Percentiles rank a stretch among this genome's conserved stretches.
phyloP scores from a whole-genome alignment of 2,329 filamentous ascomycete genomes.

The Neophaeococcomyces mojaviensis region DNA sequence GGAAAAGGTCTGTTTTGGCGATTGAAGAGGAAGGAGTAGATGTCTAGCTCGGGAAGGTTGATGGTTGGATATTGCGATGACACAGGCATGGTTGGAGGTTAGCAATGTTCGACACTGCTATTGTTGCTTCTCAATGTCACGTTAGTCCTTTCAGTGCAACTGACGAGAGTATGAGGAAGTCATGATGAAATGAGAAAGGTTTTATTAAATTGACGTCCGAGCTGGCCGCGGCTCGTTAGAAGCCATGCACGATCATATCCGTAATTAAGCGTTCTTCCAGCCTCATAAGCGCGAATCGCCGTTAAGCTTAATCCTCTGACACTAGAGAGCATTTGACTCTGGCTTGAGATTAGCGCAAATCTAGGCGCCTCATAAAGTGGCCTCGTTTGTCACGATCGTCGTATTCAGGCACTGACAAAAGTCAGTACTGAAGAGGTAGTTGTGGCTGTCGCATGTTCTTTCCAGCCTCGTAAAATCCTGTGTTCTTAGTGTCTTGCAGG shows the following conservation, averaged over 20 bases:
- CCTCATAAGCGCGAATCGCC: not conserved
- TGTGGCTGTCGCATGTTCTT: no score
- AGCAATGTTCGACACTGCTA: not conserved
- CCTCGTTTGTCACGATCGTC: no score
- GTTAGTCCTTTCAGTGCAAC: not conserved
- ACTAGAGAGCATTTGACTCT: no score
- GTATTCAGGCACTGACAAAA: no score
- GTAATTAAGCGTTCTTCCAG: not conserved
- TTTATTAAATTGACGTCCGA: not conserved
- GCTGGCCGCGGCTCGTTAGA: not conserved
- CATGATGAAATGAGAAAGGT: not conserved
- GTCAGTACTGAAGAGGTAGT: no score
- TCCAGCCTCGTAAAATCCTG: no score
- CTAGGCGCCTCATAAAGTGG: no score
- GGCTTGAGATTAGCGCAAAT: no score
- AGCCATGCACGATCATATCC: no score
- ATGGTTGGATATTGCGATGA: conserved; percentile 58
- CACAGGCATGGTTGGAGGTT: conserved; percentile 56
- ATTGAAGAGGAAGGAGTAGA: conserved; percentile 75
- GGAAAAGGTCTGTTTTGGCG: conserved; percentile 56
- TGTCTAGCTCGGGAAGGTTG: conserved; percentile 63
- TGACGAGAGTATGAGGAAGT: no score
- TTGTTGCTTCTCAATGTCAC: not conserved
- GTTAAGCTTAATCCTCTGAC: no score
- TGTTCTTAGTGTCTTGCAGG: no score